Conservation (phyloP, 495 filamentous ascomycete genomes). For the Penicillium simplicissimum region DNA sequence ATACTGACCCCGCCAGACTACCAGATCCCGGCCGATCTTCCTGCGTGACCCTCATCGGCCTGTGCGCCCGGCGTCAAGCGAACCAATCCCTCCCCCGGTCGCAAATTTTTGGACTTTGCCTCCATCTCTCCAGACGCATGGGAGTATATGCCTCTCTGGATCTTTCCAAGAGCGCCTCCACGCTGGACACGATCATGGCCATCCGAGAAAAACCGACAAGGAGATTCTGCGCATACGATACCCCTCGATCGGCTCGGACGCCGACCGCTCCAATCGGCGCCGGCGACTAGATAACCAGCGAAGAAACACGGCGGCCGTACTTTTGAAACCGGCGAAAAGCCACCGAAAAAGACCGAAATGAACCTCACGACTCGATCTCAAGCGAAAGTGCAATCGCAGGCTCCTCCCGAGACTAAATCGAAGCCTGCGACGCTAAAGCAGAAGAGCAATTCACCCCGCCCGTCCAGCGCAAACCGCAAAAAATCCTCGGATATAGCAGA, state of each 20-base stretch:
- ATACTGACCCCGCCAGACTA: neutral
- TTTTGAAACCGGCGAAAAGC: neutral
- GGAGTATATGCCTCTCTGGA: neutral
- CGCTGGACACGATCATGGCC: constrained; percentile 28
- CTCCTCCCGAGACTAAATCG: constrained; percentile 12
- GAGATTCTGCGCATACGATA: constrained; percentile 23
- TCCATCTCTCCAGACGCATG: neutral
- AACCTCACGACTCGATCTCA: constrained; percentile 23
- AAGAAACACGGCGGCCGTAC: neutral
- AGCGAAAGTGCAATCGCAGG: constrained; percentile 16
- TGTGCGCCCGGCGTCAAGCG: constrained; percentile 5
- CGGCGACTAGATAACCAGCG: constrained; percentile 24
- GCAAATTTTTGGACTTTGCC: neutral
- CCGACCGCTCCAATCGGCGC: constrained; percentile 17
- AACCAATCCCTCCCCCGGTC: constrained; percentile 5
- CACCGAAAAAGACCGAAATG: constrained; percentile 13
- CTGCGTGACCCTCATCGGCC: constrained; percentile 1
- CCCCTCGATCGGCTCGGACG: constrained; percentile 11
- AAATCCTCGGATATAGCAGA: constrained; percentile 27
- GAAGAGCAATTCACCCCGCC: constrained; percentile 25
- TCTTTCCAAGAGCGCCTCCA: neutral
- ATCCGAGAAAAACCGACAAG: constrained; percentile 19
- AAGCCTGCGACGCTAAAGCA: constrained; percentile 22
- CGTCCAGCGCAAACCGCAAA: constrained; percentile 23
- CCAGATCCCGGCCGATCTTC: constrained; percentile 1